Evolutionary conservation across 805 yeast species (phyloP), one percentile per base, ranked within the genome.

Genomic region (Zygoascus flipseniorum): DNA sequence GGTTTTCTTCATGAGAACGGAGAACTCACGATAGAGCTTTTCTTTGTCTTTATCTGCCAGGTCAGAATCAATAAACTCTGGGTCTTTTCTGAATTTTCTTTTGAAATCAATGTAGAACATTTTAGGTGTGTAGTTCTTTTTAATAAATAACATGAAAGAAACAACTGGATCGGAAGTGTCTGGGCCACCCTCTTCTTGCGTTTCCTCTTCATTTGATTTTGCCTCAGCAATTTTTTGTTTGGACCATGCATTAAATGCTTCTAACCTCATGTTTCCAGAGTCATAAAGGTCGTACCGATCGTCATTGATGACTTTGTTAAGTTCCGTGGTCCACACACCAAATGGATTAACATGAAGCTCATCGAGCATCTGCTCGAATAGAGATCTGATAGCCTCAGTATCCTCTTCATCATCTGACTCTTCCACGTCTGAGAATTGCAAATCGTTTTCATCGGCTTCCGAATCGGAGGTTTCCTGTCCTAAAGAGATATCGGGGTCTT

Each of bases 271-370:
- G 18, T 62, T 56, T 43, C 72, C 69, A 26, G 68, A 61, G 8
- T 67, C 66, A 18, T 78, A 54, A 1, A 55, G 52, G 23, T 67
- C 63, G 59, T 71, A 80, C 11, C 72, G 57, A 4, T 75, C 72
- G 55, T 80, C 80, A n/a, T 67, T 55, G 0, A 71, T 65, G 0
- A 81, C 57, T 49, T 69, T 69, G 11, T 62, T 58, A 10, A 74
- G 65, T 61, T 78, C 81, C 0, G 64, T 55, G 5, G 73, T 74
- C 84, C 83, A 81, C 0, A 75, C 59, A 1, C 75, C 67, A 53
- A 62, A 76, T 0, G 81, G 79, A 58, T 79, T 72, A 10, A 76
- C 54, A 0, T 63, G 28, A 20, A 60, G 46, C 9, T 60, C 66
- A 3, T 63, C 62, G 9, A 81, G 65, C 41, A 80, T 58, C 8